phyloP scores from a whole-genome alignment of 2,329 filamentous ascomycete species.

The Huntiella moniliformis region DNA sequence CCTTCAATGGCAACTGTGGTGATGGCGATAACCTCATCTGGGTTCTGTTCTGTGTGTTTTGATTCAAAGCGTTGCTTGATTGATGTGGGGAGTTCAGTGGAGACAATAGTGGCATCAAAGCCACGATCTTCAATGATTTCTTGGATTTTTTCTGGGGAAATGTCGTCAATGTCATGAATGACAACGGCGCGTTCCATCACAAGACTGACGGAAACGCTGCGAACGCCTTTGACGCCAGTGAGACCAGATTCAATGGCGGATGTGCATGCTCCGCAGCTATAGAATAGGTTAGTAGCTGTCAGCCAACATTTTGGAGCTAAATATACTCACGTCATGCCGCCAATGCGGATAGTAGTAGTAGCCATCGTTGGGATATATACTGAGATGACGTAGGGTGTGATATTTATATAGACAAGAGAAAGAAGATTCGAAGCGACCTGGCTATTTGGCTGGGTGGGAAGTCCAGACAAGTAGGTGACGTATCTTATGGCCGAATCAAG shows the following conservation, averaged over 20 bases:
- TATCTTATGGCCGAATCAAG: background rate
- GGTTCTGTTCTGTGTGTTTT: conserved; percentile 8
- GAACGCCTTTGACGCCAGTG: conserved; percentile 60
- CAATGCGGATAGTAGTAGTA: conserved; percentile 77
- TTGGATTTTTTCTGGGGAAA: conserved; percentile 57
- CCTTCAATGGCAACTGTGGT: conserved; percentile 67
- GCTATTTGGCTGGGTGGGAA: too few species aligned
- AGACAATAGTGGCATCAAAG: conserved; percentile 79
- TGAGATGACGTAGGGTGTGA: background rate
- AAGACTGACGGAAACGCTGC: conserved; percentile 75
- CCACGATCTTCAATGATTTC: conserved; percentile 83
- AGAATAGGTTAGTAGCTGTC: background rate
- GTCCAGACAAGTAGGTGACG: too few species aligned
- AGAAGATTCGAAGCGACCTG: too few species aligned
- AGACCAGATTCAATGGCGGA: conserved; percentile 90
- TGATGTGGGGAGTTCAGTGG: conserved; percentile 51
- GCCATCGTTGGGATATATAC: conserved; percentile 45
- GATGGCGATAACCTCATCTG: conserved; percentile 25
- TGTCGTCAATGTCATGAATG: conserved; percentile 60
- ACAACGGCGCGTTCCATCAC: conserved; percentile 94
- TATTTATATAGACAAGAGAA: too few species aligned
- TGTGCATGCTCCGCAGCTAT: conserved; percentile 69
- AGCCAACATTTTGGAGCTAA: conserved; percentile 5
- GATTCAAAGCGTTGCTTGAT: conserved; percentile 20
- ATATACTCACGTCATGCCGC: conserved; percentile 56